Conservation (phyloP, 1,139 yeast species). For the Zygosaccharomyces pseudobailii region DNA sequence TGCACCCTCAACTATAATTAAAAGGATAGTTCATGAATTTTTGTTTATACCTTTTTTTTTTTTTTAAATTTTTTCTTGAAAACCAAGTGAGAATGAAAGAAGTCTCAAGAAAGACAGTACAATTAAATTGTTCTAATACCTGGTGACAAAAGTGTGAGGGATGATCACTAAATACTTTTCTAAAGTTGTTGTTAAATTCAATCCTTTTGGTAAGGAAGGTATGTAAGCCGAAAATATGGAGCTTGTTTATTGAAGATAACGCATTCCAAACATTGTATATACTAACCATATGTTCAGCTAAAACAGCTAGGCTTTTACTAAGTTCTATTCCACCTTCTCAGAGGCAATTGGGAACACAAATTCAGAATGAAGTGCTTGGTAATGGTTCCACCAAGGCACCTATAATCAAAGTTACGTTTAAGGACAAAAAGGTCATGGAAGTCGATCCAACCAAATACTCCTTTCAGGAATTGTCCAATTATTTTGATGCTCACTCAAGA, state of each 20-base stretch:
- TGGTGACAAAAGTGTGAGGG: background rate
- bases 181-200: slow-evolving; percentile 69
- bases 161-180: slow-evolving; percentile 88
- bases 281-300: slow-evolving; percentile 41
- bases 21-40: too few relatives aligned
- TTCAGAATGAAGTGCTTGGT: slow-evolving; percentile 52
- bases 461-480: slow-evolving; percentile 51
- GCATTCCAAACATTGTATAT: background rate
- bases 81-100: too few relatives aligned
- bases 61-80: too few relatives aligned
- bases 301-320: slow-evolving; percentile 73
- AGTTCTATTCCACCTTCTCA: slow-evolving; percentile 73
- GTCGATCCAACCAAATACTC: slow-evolving; percentile 58
- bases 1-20: too few relatives aligned
- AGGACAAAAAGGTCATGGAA: slow-evolving; percentile 69
- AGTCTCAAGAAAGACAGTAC: too few relatives aligned
- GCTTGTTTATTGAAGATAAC: background rate
- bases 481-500: slow-evolving; percentile 68
- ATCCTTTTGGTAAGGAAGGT: slow-evolving; percentile 68
- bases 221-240: slow-evolving; percentile 24
- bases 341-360: slow-evolving; percentile 44
- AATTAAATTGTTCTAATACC: too few relatives aligned
- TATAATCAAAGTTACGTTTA: slow-evolving; percentile 66
- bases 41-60: background rate
- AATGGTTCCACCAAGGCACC: slow-evolving; percentile 47